phyloP scores from a whole-genome alignment of 192 early-diverging fungal species.

The Coemansia sp. region DNA sequence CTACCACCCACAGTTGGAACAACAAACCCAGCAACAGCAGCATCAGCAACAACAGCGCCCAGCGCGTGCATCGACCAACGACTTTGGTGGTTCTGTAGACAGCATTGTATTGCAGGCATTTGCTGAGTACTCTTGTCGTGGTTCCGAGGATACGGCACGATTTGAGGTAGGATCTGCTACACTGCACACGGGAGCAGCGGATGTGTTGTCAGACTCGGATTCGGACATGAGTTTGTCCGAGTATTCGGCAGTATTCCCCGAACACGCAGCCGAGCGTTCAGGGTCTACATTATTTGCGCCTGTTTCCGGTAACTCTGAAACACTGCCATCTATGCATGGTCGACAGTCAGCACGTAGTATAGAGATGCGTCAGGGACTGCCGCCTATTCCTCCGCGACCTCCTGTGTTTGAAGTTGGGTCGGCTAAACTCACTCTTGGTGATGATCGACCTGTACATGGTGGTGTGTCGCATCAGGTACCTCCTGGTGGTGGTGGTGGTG shows the following conservation, averaged over 20 bases:
- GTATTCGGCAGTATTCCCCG: conserved; percentile 19
- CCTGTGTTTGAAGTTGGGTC: conserved; percentile 45
- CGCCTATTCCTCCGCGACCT: too few species aligned
- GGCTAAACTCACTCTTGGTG: conserved; percentile 37
- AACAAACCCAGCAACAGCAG: too few species aligned
- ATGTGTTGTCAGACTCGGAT: conserved; percentile 13
- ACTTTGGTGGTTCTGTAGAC: conserved; percentile 7
- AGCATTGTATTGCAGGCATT: conserved; percentile 18
- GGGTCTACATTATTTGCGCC: conserved; percentile 28
- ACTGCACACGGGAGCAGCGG: conserved; percentile 7
- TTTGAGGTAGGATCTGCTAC: conserved; percentile 39
- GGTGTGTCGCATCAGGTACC: neutral
- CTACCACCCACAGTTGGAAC: neutral
- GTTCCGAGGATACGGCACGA: conserved; percentile 10
- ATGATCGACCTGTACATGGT: too few species aligned
- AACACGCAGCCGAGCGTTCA: conserved; percentile 18
- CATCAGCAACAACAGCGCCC: too few species aligned
- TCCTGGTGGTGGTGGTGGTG: neutral
- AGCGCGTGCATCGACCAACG: neutral
- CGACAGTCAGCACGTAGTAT: too few species aligned
- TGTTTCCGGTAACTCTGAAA: neutral
- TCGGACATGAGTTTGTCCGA: conserved; percentile 27
- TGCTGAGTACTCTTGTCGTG: conserved; percentile 19
- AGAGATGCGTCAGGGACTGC: conserved; percentile 1
- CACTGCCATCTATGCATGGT: too few species aligned